Evolutionary conservation across 768 basidiomycete genomes (phyloP).

Genomic region (Kockovaella imperatae): DNA sequence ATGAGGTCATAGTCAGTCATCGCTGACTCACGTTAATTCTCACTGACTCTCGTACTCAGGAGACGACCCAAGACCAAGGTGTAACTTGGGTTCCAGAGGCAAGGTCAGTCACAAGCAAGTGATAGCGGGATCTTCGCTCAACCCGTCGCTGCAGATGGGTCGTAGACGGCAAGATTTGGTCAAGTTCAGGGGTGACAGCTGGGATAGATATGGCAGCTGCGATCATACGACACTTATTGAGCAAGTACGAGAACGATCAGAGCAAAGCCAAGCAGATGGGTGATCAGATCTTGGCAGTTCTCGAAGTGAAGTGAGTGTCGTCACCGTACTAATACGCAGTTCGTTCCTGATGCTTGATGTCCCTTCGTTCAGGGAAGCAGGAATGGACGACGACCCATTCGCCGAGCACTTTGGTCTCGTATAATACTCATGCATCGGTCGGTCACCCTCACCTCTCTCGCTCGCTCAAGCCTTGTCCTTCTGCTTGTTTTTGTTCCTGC

Average conservation of each 20-base stretch:
- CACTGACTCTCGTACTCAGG: slow-evolving; percentile 1
- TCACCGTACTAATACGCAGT: background rate
- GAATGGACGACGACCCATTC: slow-evolving; percentile 14
- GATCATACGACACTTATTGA: slow-evolving; percentile 2
- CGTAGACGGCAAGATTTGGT: slow-evolving; percentile 18
- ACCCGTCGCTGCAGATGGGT: slow-evolving; percentile 9
- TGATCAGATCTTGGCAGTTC: slow-evolving; percentile 5
- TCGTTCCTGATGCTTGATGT: slow-evolving; percentile 1
- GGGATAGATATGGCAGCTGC: slow-evolving; percentile 19
- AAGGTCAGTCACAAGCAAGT: slow-evolving; percentile 2
- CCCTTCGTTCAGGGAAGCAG: slow-evolving; percentile 1
- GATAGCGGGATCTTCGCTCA: background rate
- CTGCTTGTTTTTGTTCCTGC: slow-evolving; percentile 11
- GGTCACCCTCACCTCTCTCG: background rate
- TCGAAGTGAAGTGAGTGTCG: slow-evolving; percentile 15
- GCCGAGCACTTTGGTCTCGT: slow-evolving; percentile 4
- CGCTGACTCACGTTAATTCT: background rate
- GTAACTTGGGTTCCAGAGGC: slow-evolving; percentile 19
- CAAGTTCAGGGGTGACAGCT: slow-evolving; percentile 15
- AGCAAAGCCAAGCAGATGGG: background rate
- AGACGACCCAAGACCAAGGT: slow-evolving; percentile 4
- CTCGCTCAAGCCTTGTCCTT: slow-evolving; percentile 11
- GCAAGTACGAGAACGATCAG: background rate
- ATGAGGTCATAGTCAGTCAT: slow-evolving; percentile 6
- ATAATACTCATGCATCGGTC: background rate